A percentile compares a stretch with the other conserved stretches of the same genome.
phyloP scores from a whole-genome alignment of 176 grass and related monocot species.

The Triticum timopheevii region DNA sequence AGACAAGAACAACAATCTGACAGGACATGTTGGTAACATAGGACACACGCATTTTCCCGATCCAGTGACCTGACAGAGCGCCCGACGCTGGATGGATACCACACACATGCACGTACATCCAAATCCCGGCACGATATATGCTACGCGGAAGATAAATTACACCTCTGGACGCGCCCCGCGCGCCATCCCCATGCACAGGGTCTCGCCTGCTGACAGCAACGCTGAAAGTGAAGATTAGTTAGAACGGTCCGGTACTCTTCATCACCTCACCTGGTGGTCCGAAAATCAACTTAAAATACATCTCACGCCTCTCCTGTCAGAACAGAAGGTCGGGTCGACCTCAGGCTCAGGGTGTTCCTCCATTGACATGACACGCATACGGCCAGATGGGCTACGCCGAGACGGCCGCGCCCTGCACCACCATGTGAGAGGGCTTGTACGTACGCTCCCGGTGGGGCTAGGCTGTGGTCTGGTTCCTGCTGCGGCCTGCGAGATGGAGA shows the following conservation, averaged over 20 bases:
- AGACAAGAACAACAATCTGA: constrained; percentile 39
- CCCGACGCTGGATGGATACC: neutral
- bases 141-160: neutral
- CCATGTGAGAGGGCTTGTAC: constrained; percentile 11
- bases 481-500: constrained; percentile 11
- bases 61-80: constrained; percentile 9
- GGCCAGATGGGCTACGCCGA: neutral
- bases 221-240: neutral
- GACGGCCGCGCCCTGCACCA: neutral
- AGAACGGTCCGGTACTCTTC: constrained; percentile 1
- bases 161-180: constrained; percentile 13
- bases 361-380: neutral
- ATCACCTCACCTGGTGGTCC: neutral
- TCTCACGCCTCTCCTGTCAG: constrained; percentile 2
- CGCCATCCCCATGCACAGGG: constrained; percentile 43
- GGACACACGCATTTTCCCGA: constrained; percentile 10
- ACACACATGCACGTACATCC: constrained; percentile 42
- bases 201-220: neutral
- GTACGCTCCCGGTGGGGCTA: neutral
- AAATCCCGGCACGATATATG: constrained; percentile 14
- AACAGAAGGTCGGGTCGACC: neutral
- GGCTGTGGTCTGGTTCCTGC: constrained; percentile 40
- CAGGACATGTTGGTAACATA: constrained; percentile 22
- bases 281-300: neutral
- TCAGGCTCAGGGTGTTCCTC: neutral